Evolutionary conservation across 768 basidiomycete species (phyloP), one percentile per base, ranked within the genome.

Genomic region (Leccinum subgranulosum): DNA sequence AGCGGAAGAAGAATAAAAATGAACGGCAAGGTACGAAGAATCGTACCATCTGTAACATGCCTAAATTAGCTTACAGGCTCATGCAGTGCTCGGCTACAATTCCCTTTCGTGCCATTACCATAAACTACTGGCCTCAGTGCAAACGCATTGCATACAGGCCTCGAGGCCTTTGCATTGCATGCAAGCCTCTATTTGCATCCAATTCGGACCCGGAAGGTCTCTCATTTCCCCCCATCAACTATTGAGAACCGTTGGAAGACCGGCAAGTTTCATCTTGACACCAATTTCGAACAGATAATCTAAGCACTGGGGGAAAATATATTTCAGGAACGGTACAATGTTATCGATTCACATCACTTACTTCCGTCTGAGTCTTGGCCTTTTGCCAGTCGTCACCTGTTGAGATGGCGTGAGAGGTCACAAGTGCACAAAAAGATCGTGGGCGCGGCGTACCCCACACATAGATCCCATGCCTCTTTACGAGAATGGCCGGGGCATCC

Each of bases 271-370:
- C 88, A 90, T 90, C 74, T 88, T 90, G 53, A 92, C 90, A 11
- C 83, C 87, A 51, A 94, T 85, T 69, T 95, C 93, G 63, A 94
- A 92, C 17, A 95, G 79, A 73, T 94, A 95, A 69, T 95, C 93
- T 29, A 94, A 80, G 70, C 93, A 95, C 86, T 90, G 63, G 15
- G 29, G 58, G 1, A 43, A 34, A 46, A 59, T 4, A 41, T 3
- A 12, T 10, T 53, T 25, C 19, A 53, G 15, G 29, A 25, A 21
- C 25, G 4, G 14, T 19, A 31, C 6, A 5, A 29, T 49, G 21
- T n/a, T 15, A 50, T n/a, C 17, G 12, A n/a, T 33, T 8, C 12
- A 17, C 17, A 36, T n/a, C 8, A 39, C 53, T 52, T 43, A 85
- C 88, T 79, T 94, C 92, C 1, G 90, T 84, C 66, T 94, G 92